phyloP scores from a whole-genome alignment of 495 filamentous ascomycete species.

The Penicillium tannophilum region DNA sequence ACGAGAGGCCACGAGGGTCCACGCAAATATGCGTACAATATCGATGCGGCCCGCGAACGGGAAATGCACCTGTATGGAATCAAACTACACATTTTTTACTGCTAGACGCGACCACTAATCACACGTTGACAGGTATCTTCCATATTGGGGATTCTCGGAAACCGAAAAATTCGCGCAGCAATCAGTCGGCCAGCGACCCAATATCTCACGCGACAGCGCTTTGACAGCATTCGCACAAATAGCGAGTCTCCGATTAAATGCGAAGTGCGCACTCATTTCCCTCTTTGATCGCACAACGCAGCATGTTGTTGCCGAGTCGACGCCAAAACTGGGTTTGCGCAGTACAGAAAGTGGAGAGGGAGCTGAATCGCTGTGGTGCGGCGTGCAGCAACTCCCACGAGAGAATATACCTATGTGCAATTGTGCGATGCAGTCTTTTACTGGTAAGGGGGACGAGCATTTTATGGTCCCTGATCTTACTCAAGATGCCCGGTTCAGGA shows the following conservation, averaged over 20 bases:
- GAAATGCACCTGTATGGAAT: conserved; percentile 24
- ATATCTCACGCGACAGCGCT: conserved; percentile 20
- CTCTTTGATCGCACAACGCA: conserved; percentile 37
- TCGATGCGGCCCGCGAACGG: conserved; percentile 22
- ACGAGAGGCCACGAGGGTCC: conserved; percentile 9
- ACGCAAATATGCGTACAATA: conserved; percentile 23
- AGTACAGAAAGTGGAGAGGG: conserved; percentile 26
- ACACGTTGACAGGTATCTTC: conserved; percentile 14
- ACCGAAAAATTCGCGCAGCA: conserved; percentile 21
- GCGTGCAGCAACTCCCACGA: conserved; percentile 34
- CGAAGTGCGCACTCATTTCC: conserved; percentile 38
- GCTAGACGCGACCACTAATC: neutral
- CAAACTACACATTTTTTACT: neutral
- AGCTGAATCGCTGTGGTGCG: conserved; percentile 39
- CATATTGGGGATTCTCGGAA: conserved; percentile 21
- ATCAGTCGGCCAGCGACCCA: conserved; percentile 15
- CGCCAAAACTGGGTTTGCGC: conserved; percentile 41
- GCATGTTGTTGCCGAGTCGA: conserved; percentile 53
- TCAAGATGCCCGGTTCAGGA: conserved; percentile 30
- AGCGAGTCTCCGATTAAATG: conserved; percentile 41
- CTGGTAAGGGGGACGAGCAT: conserved; percentile 33
- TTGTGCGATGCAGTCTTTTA: conserved; percentile 37
- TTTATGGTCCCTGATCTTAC: conserved; percentile 33
- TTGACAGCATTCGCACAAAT: conserved; percentile 51
- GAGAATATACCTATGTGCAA: conserved; percentile 24